Evolutionary conservation across 202 grass and related monocot species (phyloP).

Genomic region (Bolboschoenoplectus hybrid): DNA sequence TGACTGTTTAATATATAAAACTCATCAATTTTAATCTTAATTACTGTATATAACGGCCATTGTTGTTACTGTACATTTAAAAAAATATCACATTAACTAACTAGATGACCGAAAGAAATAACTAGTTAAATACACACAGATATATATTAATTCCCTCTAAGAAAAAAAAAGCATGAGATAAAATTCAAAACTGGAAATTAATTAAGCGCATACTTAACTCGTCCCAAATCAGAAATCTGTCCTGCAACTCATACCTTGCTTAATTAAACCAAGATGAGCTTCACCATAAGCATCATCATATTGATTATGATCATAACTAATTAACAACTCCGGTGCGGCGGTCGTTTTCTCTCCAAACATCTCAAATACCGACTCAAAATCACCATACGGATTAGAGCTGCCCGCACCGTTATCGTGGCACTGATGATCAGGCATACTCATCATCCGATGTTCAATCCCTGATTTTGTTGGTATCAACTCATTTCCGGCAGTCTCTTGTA

Average conservation of each 20-base stretch:
- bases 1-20: no score
- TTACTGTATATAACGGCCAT: no score
- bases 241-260: conserved; percentile 1
- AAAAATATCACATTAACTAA: neutral
- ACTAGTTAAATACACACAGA: neutral
- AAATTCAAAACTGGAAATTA: neutral
- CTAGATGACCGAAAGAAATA: neutral
- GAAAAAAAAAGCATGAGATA: neutral
- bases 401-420: neutral
- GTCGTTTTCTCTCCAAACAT: conserved; percentile 14
- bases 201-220: neutral
- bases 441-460: neutral
- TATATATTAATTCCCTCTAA: neutral
- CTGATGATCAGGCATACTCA: neutral
- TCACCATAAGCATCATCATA: conserved; percentile 2
- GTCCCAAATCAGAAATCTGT: neutral
- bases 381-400: neutral
- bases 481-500: conserved; percentile 24
- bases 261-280: neutral
- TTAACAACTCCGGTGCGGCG: neutral
- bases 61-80: no score
- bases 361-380: conserved; percentile 23
- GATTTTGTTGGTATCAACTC: neutral
- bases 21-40: no score
- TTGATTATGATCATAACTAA: neutral